A percentile compares a stretch with the other conserved stretches of the same genome.
These are phyloP conservation scores for Yamagishiella unicocca DNA, from an alignment of 139 green algal genomes.

Conservation along the genomic window DNA sequence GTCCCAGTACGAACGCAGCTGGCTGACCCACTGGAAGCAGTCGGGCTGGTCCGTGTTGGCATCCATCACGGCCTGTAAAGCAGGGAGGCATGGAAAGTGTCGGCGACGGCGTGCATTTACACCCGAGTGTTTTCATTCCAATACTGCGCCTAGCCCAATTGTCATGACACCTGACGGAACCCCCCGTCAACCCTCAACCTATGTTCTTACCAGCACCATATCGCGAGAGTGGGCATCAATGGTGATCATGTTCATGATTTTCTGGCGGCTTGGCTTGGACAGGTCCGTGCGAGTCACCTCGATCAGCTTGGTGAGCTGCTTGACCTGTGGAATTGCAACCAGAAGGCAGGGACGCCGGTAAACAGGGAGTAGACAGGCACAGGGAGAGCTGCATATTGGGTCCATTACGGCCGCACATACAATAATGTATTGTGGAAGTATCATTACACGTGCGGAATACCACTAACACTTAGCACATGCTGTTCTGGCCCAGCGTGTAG, in stretches of 20 bases:
- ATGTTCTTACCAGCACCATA: conserved; percentile 68
- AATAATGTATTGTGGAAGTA: too few species aligned
- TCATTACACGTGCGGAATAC: too few species aligned
- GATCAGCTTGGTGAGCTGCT: conserved; percentile 89
- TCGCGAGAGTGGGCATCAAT: conserved; percentile 89
- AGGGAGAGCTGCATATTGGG: too few species aligned
- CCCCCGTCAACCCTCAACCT: background rate
- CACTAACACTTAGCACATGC: too few species aligned
- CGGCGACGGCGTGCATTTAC: background rate
- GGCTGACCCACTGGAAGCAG: conserved; percentile 85
- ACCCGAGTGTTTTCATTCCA: background rate
- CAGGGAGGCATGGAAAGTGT: background rate
- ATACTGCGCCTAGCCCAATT: background rate
- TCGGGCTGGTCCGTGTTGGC: conserved; percentile 63
- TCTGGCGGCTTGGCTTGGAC: conserved; percentile 74
- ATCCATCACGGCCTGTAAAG: conserved; percentile 62
- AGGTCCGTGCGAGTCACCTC: conserved; percentile 81
- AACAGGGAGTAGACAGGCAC: too few species aligned
- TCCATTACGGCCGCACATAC: too few species aligned
- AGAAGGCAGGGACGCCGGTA: background rate
- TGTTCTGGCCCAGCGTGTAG: too few species aligned
- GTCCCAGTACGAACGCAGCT: conserved; percentile 89
- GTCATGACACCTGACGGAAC: background rate
- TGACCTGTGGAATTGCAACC: conserved; percentile 68
- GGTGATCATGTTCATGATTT: conserved; percentile 91